These are phyloP conservation scores for Lentinus tigrinus DNA, from an alignment of 768 basidiomycete species.

Conservation along the genomic window DNA sequence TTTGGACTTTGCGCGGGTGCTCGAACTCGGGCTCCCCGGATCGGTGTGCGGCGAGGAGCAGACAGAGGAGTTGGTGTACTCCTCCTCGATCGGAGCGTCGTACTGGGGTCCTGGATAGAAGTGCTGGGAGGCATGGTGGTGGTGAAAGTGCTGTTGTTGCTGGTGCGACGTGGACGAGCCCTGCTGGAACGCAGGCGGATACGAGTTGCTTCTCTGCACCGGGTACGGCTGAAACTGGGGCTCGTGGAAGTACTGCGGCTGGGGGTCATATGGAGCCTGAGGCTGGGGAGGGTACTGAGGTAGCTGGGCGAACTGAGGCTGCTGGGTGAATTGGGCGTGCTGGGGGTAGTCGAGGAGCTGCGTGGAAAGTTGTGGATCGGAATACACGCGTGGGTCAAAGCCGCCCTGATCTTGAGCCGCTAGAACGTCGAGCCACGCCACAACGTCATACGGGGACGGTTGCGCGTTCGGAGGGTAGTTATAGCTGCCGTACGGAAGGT, in stretches of 20 bases:
- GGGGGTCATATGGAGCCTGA: neutral
- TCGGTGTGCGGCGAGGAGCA: slow-evolving; percentile 3
- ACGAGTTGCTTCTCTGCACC: neutral
- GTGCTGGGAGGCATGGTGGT: neutral
- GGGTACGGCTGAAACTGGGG: neutral
- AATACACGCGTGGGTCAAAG: neutral
- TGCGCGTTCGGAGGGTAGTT: neutral
- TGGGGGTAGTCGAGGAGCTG: neutral
- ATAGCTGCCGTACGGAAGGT: neutral
- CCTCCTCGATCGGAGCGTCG: neutral
- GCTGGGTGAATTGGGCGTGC: neutral
- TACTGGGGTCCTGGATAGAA: neutral
- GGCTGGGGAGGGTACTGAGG: neutral
- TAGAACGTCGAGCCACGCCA: neutral
- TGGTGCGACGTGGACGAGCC: neutral
- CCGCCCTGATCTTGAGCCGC: neutral
- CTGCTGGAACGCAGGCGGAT: neutral
- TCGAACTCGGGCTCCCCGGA: neutral
- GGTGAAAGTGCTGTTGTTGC: neutral
- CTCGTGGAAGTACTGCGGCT: neutral
- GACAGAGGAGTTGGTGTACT: neutral
- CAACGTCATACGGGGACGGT: neutral
- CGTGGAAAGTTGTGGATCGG: neutral
- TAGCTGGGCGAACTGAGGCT: neutral
- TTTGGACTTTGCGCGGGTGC: neutral